Base-by-base conservation (phyloP, 495 filamentous ascomycete species). In the Podospora tetraspora region DNA sequence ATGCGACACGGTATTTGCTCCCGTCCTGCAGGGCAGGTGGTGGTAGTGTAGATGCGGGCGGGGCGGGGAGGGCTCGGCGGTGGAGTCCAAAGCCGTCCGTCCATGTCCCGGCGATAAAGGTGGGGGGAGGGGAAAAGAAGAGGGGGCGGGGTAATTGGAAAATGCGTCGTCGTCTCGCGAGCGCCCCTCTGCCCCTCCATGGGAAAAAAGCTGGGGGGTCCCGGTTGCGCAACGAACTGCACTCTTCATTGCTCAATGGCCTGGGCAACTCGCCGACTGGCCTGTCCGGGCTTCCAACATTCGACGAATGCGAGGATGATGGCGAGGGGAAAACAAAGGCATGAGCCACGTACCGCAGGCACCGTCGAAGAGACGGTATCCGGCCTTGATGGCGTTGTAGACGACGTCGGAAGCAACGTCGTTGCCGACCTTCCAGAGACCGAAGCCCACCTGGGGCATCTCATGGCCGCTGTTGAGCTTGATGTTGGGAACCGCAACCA, bases 371-470 rank as follows among this genome's bases (percentile, higher is more conserved):
- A 94, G 84, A 67, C 92, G 85, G 82, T 96, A 96, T 27, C 92
- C 92, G 30, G 87, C 81, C 81, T 95, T 95, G 83, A 96, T 94
- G 73, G 92, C 92, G 67, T 93, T 87, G 83, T 96, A 95, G 71
- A 96, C 88, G 71, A 86, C 88, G 73, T 94, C 90, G 73, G 92
- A 87, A 75, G 86, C 89, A 62, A 87, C 90, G 43, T 87, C 85
- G 69, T 90, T 92, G 80, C 88, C 88, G 72, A 96, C 90, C 83
- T 95, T 96, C 92, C 92, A 96, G 61, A 96, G 85, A 68, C 88
- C 89, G 74, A 86, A 85, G 78, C 92, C 92, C 75, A 96, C 92
- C 76, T 91, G 85, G 75, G 92, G 92, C 92, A 96, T 96, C 70
- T 92, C 85, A 77, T 89, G 81, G 78, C 92, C 91, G 80, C 84